Evolutionary conservation across 2,329 filamentous ascomycete genomes (phyloP).

Genomic region (Aureobasidium sp.): DNA sequence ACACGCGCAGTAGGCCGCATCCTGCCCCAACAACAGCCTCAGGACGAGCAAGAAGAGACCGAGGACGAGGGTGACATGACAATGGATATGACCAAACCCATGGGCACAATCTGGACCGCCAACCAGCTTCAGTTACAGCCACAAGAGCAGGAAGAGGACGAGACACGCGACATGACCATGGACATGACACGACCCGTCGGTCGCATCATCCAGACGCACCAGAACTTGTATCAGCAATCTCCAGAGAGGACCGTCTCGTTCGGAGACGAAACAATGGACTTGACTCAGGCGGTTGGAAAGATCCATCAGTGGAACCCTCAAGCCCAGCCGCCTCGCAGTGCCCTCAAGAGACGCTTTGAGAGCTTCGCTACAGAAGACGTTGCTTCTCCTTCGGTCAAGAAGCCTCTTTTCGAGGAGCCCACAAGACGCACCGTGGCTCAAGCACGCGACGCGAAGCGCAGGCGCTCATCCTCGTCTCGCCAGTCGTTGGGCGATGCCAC

Average conservation of each 20-base stretch:
- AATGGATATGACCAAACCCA: slow-evolving; percentile 10
- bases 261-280: slow-evolving; percentile 44
- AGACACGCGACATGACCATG: slow-evolving; percentile 66
- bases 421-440: slow-evolving; percentile 19
- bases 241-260: slow-evolving; percentile 31
- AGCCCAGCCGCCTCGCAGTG: slow-evolving; percentile 25
- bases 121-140: neutral
- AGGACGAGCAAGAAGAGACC: neutral
- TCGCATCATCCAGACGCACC: slow-evolving; percentile 44
- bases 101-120: slow-evolving; percentile 8
- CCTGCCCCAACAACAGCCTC: slow-evolving; percentile 15
- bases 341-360: slow-evolving; percentile 33
- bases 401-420: slow-evolving; percentile 21
- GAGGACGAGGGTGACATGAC: slow-evolving; percentile 11
- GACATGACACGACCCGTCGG: slow-evolving; percentile 81
- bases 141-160: slow-evolving; percentile 36
- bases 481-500: slow-evolving; percentile 32
- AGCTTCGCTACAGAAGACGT: slow-evolving; percentile 27
- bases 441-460: slow-evolving; percentile 31
- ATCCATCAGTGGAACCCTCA: slow-evolving; percentile 31
- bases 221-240: neutral
- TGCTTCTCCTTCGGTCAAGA: slow-evolving; percentile 23
- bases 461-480: slow-evolving; percentile 28
- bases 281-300: slow-evolving; percentile 46
- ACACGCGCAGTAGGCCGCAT: slow-evolving; percentile 77